These are phyloP conservation scores for Sphaerulina musiva DNA, from an alignment of 2,329 filamentous ascomycete genomes.

Conservation along the genomic window DNA sequence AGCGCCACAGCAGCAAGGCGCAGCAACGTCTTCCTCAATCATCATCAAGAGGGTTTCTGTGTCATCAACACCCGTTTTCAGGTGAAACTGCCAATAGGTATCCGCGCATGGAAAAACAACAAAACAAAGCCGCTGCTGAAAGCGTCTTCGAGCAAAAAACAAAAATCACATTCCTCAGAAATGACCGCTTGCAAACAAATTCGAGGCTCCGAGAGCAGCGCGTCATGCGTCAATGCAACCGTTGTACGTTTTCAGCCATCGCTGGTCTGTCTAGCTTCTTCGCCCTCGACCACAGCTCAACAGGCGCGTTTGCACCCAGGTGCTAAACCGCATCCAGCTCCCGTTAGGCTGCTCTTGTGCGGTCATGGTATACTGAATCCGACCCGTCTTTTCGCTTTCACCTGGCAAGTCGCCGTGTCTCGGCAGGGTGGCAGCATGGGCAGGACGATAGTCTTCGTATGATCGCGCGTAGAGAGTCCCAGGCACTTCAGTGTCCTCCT, in stretches of 20 bases:
- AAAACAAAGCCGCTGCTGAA: not conserved
- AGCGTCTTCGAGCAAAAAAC: not conserved
- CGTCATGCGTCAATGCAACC: not conserved
- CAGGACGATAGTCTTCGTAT: conserved; percentile 27
- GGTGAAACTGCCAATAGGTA: not conserved
- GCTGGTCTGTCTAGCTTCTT: not conserved
- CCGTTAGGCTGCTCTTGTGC: conserved; percentile 12
- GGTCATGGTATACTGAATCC: conserved; percentile 7
- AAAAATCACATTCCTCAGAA: not conserved
- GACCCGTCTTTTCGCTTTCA: conserved; percentile 23
- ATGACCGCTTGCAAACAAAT: not conserved
- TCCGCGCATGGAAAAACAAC: not conserved
- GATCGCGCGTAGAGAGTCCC: conserved; percentile 11
- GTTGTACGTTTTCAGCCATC: not conserved
- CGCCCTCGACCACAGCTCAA: conserved; percentile 41
- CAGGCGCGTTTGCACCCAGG: conserved; percentile 51
- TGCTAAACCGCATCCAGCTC: conserved; percentile 50
- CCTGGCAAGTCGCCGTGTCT: conserved; percentile 23
- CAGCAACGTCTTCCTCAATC: not conserved
- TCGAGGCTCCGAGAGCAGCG: not conserved
- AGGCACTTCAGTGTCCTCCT: conserved; percentile 8
- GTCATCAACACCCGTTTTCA: not conserved
- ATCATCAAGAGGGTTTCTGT: not conserved
- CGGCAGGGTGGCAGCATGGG: conserved; percentile 23
- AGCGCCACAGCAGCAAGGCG: not conserved